A percentile compares a stretch with the other conserved stretches of the same genome.
These are phyloP conservation scores for Sodiomyces alkalinus DNA, from an alignment of 2,329 filamentous ascomycete species.

Conservation along the genomic window DNA sequence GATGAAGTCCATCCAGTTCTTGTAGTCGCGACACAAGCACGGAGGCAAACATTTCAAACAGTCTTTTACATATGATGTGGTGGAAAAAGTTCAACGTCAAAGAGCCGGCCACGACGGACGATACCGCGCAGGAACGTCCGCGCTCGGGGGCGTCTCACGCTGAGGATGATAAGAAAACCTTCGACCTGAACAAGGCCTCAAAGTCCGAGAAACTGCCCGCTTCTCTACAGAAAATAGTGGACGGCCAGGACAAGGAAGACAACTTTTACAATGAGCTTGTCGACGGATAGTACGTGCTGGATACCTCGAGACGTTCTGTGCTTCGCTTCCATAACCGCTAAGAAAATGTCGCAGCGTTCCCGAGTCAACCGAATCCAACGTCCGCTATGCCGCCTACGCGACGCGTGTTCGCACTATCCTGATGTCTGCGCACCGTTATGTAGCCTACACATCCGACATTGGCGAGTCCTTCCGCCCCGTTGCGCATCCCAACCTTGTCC, in stretches of 20 bases:
- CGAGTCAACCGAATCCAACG: slow-evolving; percentile 68
- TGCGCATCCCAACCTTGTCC: slow-evolving; percentile 70
- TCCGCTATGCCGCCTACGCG: slow-evolving; percentile 90
- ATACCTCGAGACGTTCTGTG: slow-evolving; percentile 5
- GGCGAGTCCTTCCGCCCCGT: slow-evolving; percentile 92
- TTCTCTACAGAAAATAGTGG: slow-evolving; percentile 40
- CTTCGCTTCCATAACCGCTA: too few species aligned
- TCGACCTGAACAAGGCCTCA: slow-evolving; percentile 32
- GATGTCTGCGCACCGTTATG: slow-evolving; percentile 81
- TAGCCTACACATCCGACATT: slow-evolving; percentile 92
- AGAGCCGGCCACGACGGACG: slow-evolving; percentile 9
- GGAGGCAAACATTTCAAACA: too few species aligned
- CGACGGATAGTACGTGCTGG: slow-evolving; percentile 55
- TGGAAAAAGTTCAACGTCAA: slow-evolving; percentile 25
- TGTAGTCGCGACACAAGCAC: too few species aligned
- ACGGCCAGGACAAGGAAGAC: slow-evolving; percentile 47
- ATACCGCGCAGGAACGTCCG: slow-evolving; percentile 13
- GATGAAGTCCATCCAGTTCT: too few species aligned
- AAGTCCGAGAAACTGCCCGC: slow-evolving; percentile 34
- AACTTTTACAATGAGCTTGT: slow-evolving; percentile 64
- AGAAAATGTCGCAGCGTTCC: slow-evolving; percentile 37
- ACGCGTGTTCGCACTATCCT: slow-evolving; percentile 75
- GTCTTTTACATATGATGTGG: slow-evolving; percentile 24
- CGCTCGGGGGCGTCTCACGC: too few species aligned
- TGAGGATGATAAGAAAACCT: slow-evolving; percentile 13